Conservation (phyloP, 805 yeast species). For the Wickerhamomyces silvicola region DNA sequence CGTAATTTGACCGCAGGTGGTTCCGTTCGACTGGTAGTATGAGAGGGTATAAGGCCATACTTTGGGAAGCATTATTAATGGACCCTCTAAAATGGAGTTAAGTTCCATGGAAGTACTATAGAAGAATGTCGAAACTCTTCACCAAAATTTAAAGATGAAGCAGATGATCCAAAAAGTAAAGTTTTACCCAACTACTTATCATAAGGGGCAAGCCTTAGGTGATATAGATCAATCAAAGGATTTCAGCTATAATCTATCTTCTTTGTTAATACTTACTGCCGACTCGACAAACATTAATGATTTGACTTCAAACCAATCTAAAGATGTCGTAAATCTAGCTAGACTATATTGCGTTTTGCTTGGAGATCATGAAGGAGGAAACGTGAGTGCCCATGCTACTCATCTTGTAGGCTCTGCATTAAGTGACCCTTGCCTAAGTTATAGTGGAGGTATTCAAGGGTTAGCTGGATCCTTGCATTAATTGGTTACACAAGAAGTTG, state of each 20-base stretch:
- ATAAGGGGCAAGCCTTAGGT: constrained; percentile 49
- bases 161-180: constrained; percentile 35
- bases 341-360: constrained; percentile 70
- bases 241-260: constrained; percentile 68
- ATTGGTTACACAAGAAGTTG: constrained; percentile 80
- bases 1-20: constrained; percentile 41
- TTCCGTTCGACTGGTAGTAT: constrained; percentile 65
- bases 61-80: constrained; percentile 76
- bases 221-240: constrained; percentile 48
- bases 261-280: constrained; percentile 50
- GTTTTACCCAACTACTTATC: constrained; percentile 63
- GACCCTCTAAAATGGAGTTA: constrained; percentile 73
- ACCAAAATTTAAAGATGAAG: constrained; percentile 42
- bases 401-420: constrained; percentile 80
- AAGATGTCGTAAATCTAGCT: constrained; percentile 62
- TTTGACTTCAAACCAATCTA: constrained; percentile 31
- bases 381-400: constrained; percentile 76
- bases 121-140: constrained; percentile 61
- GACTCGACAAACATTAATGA: constrained; percentile 26
- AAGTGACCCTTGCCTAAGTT: constrained; percentile 68
- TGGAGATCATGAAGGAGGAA: constrained; percentile 82
- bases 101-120: constrained; percentile 73
- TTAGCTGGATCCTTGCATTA: constrained; percentile 86
- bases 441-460: constrained; percentile 76
- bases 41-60: constrained; percentile 69